These are phyloP conservation scores for Lichtheimia ornata DNA, from an alignment of 371 early-diverging fungal genomes.

Conservation along the genomic window DNA sequence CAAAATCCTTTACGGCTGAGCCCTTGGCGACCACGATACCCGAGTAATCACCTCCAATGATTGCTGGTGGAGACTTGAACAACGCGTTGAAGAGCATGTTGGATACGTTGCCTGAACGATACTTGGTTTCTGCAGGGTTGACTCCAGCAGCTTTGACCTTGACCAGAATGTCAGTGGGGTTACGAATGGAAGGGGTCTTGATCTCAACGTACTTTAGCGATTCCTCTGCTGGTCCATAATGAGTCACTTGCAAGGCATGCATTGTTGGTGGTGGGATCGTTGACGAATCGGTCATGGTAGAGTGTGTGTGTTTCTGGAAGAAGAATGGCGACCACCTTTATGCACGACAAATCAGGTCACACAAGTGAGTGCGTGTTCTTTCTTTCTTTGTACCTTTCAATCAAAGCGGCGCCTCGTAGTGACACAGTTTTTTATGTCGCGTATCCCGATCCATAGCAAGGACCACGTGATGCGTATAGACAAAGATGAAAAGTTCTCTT, in stretches of 20 bases:
- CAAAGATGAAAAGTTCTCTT: too few species aligned
- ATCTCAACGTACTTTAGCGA: slow-evolving; percentile 32
- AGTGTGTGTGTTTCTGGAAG: neutral
- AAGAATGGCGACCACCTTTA: neutral
- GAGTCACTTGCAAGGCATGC: slow-evolving; percentile 38
- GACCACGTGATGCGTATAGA: too few species aligned
- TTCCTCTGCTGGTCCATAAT: slow-evolving; percentile 26
- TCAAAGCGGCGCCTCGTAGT: too few species aligned
- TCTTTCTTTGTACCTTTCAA: too few species aligned
- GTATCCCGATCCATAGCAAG: too few species aligned
- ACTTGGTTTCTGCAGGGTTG: slow-evolving; percentile 68
- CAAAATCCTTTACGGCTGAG: slow-evolving; percentile 29
- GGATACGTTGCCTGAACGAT: slow-evolving; percentile 27
- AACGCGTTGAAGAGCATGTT: neutral
- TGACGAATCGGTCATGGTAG: slow-evolving; percentile 19
- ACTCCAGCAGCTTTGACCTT: slow-evolving; percentile 57
- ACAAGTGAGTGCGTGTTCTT: too few species aligned
- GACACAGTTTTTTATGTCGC: too few species aligned
- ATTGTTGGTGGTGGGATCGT: slow-evolving; percentile 34
- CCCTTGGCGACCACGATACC: slow-evolving; percentile 48
- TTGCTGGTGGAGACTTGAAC: slow-evolving; percentile 14
- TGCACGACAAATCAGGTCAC: too few species aligned
- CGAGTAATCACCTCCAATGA: slow-evolving; percentile 51
- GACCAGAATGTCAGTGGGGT: slow-evolving; percentile 48
- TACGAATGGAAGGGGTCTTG: slow-evolving; percentile 26